Evolutionary conservation across 2,329 filamentous ascomycete species (phyloP).

Genomic region (Fusarium sp.): DNA sequence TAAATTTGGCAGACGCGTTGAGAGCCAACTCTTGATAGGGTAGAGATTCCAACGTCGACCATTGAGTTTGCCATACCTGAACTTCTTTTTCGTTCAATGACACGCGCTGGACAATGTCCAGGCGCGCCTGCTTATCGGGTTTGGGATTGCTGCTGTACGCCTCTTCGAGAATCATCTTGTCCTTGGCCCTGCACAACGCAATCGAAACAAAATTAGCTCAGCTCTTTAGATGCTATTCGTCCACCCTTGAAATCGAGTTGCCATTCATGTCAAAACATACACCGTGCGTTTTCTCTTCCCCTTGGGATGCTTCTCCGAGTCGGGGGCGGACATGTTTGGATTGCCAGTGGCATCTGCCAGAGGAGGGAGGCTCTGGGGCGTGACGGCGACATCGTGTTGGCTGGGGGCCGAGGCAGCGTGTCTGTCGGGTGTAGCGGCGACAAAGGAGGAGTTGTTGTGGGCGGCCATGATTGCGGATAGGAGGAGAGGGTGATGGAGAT

Average conservation of each 20-base stretch:
- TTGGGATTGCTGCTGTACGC: slow-evolving; percentile 89
- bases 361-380: slow-evolving; percentile 39
- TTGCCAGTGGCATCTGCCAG: slow-evolving; percentile 34
- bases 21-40: not conserved
- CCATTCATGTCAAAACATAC: slow-evolving; percentile 53
- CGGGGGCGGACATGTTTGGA: slow-evolving; percentile 25
- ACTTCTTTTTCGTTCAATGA: slow-evolving; percentile 95
- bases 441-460: slow-evolving; percentile 37
- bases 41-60: not conserved
- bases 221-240: not conserved
- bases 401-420: slow-evolving; percentile 38
- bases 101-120: slow-evolving; percentile 85
- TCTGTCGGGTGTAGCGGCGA: slow-evolving; percentile 42
- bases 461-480: slow-evolving; percentile 44
- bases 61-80: slow-evolving; percentile 72
- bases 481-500: slow-evolving; percentile 37
- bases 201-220: slow-evolving; percentile 40
- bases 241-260: not conserved
- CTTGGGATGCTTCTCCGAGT: slow-evolving; percentile 63
- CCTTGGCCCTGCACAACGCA: slow-evolving; percentile 73
- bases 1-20: slow-evolving; percentile 29
- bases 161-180: slow-evolving; percentile 87
- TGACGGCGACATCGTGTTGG: slow-evolving; percentile 43
- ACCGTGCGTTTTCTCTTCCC: slow-evolving; percentile 72
- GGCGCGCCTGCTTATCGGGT: slow-evolving; percentile 88